A percentile compares a stretch with the other conserved stretches of the same genome.
Evolutionary conservation across 345 rosid species (phyloP).

Genomic region (Trapa incisa): DNA sequence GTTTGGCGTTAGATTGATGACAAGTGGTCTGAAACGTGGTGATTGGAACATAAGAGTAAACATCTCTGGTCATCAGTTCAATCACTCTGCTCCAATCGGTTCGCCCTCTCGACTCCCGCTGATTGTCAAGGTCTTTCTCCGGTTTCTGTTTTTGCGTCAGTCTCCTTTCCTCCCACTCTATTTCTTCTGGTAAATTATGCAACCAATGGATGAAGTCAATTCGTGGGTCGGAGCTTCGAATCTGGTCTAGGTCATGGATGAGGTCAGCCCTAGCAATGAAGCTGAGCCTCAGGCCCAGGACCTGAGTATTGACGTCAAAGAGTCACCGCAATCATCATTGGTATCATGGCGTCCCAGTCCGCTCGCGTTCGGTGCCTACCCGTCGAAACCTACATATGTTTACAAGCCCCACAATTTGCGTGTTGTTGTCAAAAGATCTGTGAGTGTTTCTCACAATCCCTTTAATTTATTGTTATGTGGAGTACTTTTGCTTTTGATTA

Average conservation of each 20-base stretch:
- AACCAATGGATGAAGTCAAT: constrained; percentile 25
- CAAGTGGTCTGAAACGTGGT: neutral
- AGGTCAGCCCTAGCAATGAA: constrained; percentile 32
- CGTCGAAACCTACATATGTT: constrained; percentile 16
- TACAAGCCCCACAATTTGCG: constrained; percentile 25
- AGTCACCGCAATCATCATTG: constrained; percentile 10
- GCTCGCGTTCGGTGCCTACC: constrained; percentile 46
- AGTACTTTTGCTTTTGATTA: neutral
- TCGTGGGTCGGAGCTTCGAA: constrained; percentile 22
- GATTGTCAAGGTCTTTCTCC: neutral
- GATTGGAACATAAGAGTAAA: constrained; percentile 11
- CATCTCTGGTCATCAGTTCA: constrained; percentile 37
- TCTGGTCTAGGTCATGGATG: constrained; percentile 42
- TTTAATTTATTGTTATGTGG: neutral
- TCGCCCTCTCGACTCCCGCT: neutral
- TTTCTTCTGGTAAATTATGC: constrained; percentile 6
- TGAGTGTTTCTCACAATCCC: constrained; percentile 25
- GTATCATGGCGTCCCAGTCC: constrained; percentile 56
- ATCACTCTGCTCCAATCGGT: constrained; percentile 9
- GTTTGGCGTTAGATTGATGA: neutral
- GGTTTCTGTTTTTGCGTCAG: neutral
- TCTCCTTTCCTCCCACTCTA: neutral
- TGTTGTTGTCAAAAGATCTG: constrained; percentile 52
- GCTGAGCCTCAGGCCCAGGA: constrained; percentile 23
- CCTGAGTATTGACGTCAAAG: constrained; percentile 7